Evolutionary conservation across 2,329 filamentous ascomycete species (phyloP), one percentile per base, ranked within the genome.

Genomic region (Botrytis fragariae): DNA sequence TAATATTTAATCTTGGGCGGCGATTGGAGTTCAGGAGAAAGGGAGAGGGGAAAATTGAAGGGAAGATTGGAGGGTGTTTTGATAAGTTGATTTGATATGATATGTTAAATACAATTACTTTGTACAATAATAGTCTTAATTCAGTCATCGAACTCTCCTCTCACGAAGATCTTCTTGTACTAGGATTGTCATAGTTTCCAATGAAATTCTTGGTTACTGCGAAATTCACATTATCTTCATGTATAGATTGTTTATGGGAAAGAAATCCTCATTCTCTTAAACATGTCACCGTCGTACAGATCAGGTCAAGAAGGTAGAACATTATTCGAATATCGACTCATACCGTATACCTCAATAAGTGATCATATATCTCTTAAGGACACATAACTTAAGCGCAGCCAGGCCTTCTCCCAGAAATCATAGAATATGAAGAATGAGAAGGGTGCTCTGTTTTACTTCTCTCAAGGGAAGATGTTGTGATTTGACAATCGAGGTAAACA

Each of bases 331-430:
- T n/a, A 51, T 12, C 5, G 4, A 25, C 22, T n/a, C 14, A 14
- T 48, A 10, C 45, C 9, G 25, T 25, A 51, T 51, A 51, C 22
- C 48, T 6, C 48, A 8, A 25, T 48, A 48, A 25, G 2, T 25
- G 22, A 25, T 2, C 8, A 12, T 25, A 9, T 48, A 25, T 51
- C 45, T 51, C 20, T 3, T 6, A 25, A 14, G 4, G 8, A 51
- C 0, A n/a, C 22, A 51, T 12, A 51, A 5, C 12, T 51, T n/a
- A n/a, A 51, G 22, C 48, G 0, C 10, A 1, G 1, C n/a, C n/a
- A 54, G 51, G 29, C 14, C 6, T 29, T 54, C 51, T 54, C 6
- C 6, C 51, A 29, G 6, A 29, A 54, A 18, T 18, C n/a, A n/a
- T n/a, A n/a, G n/a, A n/a, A n/a, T n/a, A n/a, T n/a, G n/a, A n/a